Evolutionary conservation across 1,284 basidiomycete species (phyloP).

Genomic region (Cryptococcus maquisensis): DNA sequence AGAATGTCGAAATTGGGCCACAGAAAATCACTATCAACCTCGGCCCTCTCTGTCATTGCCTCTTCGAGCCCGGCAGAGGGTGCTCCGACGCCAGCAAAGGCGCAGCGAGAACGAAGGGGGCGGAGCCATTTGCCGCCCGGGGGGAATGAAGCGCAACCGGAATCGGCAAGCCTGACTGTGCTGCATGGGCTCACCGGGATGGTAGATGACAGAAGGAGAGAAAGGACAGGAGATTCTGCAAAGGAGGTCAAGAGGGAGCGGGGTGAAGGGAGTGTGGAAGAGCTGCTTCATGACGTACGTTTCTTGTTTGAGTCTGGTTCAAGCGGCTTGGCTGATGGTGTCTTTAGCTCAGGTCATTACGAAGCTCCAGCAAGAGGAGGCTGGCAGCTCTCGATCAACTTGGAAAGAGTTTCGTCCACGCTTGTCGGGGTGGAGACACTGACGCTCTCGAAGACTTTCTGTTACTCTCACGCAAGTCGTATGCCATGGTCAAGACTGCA

Average conservation of each 20-base stretch:
- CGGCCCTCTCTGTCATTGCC: conserved; percentile 27
- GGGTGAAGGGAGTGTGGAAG: conserved; percentile 13
- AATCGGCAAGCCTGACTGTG: background rate
- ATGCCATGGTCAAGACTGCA: background rate
- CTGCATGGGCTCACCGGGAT: background rate
- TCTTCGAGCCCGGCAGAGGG: background rate
- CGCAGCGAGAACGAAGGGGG: background rate
- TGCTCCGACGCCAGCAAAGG: background rate
- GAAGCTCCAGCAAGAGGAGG: conserved; percentile 27
- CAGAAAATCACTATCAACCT: conserved; percentile 38
- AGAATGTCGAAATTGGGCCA: conserved; percentile 8
- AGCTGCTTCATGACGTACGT: conserved; percentile 32
- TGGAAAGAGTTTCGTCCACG: conserved; percentile 18
- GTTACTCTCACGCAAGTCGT: conserved; percentile 4
- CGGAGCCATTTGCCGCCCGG: background rate
- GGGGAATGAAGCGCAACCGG: conserved; percentile 1
- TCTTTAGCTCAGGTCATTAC: conserved; percentile 25
- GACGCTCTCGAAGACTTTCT: conserved; percentile 1
- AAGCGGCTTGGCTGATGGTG: background rate
- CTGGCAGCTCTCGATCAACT: conserved; percentile 20
- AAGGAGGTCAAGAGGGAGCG: conserved; percentile 1
- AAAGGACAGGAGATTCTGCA: background rate
- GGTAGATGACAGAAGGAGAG: background rate
- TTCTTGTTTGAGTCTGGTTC: background rate
- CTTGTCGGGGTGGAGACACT: background rate